Evolutionary conservation across 2,329 filamentous ascomycete species (phyloP), one percentile per base, ranked within the genome.

Genomic region (Fusarium pseudograminearum): DNA sequence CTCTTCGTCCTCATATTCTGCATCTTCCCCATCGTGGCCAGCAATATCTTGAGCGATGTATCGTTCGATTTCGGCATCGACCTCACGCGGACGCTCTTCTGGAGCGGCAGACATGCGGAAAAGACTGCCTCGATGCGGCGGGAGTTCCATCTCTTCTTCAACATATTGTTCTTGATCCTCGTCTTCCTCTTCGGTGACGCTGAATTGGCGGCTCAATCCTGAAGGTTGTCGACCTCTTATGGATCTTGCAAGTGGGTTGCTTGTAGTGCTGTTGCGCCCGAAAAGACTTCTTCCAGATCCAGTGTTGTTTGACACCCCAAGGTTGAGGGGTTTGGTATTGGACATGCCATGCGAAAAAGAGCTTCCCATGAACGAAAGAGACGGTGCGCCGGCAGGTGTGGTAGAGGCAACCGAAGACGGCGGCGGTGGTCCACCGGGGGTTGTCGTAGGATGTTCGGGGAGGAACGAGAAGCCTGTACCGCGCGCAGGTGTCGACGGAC

Each of bases 301-400:
- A 9, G 58, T 36, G 36, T 74, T 45, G 30, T 65, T 61, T 34
- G 61, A 58, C 67, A 63, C 76, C n/a, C 80, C 80, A 57, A 83
- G 83, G 61, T 74, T 80, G 20, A 78, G 76, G 1, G 82, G 73
- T 47, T 82, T 84, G 20, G 78, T 77, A 34, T 77, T 77, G 38
- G 78, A 77, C 72, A 79, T 78, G 44, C 78, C 82, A 48, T 81
- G 81, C 78, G 85, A 79, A 55, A 87, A 82, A 38, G 86, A 87
- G 77, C 85, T 87, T 58, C 85, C 83, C 38, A 88, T 77, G 71
- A 82, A 87, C 15, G 84, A 85, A 31, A 82, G 84, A 24, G 86
- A 85, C 1, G 86, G 86, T 18, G 86, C 85, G 58, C 87, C 87
- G 18, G 82, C 81, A 3, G 86, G 86, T 2, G 86, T 87, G 77